Evolutionary conservation across 352 stramenopile genomes (phyloP).

Genomic region (Phytophthora sansomeana): DNA sequence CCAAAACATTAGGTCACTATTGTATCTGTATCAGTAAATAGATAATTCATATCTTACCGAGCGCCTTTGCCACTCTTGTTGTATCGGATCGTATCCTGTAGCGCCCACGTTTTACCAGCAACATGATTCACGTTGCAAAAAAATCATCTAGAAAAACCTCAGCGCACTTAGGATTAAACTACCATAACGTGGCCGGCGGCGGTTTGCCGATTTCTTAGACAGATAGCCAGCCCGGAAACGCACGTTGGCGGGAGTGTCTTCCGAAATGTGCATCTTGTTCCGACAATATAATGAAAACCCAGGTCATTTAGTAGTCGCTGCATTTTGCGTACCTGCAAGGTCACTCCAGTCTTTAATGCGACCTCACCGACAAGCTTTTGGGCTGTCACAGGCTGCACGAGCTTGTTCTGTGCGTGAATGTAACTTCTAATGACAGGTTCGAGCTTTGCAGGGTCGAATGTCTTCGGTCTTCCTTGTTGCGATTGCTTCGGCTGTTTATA

Average conservation of each 20-base stretch:
- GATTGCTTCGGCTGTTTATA: not conserved
- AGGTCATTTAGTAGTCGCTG: slow-evolving; percentile 2
- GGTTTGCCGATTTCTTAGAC: not conserved
- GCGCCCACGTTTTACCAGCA: not conserved
- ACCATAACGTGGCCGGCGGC: not conserved
- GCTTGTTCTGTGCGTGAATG: not conserved
- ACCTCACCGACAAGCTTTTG: slow-evolving; percentile 1
- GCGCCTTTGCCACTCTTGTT: slow-evolving; percentile 7
- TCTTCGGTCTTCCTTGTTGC: not conserved
- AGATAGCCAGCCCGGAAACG: not conserved
- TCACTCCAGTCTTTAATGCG: not conserved
- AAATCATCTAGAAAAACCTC: not conserved
- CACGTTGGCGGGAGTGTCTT: not conserved
- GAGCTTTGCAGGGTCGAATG: not conserved
- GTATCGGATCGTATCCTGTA: slow-evolving; percentile 7
- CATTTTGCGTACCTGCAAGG: slow-evolving; percentile 1
- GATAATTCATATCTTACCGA: slow-evolving; percentile 2
- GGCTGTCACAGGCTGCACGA: not conserved
- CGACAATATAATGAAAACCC: slow-evolving; percentile 2
- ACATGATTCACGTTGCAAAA: slow-evolving; percentile 8
- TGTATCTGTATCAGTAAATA: not conserved
- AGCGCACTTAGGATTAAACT: not conserved
- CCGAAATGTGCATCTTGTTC: slow-evolving; percentile 1
- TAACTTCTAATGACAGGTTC: slow-evolving; percentile 2
- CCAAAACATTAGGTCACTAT: not conserved